These are phyloP conservation scores for Mucor lusitanicus DNA, from an alignment of 371 early-diverging fungal genomes.

Conservation along the genomic window DNA sequence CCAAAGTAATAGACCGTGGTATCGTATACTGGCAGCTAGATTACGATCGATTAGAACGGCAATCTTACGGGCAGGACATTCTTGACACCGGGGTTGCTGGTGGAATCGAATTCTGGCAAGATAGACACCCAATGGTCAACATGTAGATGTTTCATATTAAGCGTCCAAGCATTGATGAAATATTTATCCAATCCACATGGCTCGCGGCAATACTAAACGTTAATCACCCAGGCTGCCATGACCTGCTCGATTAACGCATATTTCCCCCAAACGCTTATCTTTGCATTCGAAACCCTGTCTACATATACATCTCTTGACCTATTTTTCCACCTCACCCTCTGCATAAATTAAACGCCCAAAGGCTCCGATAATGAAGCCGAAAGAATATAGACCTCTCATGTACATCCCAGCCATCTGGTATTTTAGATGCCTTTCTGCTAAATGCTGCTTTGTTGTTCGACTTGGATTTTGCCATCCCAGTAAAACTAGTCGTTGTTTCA, in stretches of 20 bases:
- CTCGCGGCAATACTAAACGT: neutral
- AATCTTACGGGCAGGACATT: neutral
- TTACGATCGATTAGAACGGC: neutral
- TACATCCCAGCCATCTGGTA: neutral
- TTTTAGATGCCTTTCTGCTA: neutral
- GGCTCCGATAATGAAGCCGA: neutral
- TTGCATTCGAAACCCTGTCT: neutral
- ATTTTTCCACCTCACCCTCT: neutral
- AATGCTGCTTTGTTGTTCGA: neutral
- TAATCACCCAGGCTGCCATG: too few relatives aligned
- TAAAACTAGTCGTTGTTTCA: neutral
- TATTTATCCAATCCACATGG: neutral
- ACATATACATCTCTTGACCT: neutral
- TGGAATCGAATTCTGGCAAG: constrained; percentile 9
- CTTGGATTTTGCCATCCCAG: neutral
- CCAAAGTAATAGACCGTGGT: neutral
- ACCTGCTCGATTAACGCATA: neutral
- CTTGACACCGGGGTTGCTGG: constrained; percentile 6
- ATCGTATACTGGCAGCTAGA: neutral
- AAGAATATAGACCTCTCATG: neutral
- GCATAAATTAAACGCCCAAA: neutral
- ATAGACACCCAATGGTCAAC: neutral
- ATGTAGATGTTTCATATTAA: neutral
- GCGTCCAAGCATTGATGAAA: neutral
- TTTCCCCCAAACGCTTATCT: neutral